Percentiles rank a stretch among this genome's conserved stretches.
Conservation (phyloP, 2,329 filamentous ascomycete genomes). For the Pestalotiopsis sp. region DNA sequence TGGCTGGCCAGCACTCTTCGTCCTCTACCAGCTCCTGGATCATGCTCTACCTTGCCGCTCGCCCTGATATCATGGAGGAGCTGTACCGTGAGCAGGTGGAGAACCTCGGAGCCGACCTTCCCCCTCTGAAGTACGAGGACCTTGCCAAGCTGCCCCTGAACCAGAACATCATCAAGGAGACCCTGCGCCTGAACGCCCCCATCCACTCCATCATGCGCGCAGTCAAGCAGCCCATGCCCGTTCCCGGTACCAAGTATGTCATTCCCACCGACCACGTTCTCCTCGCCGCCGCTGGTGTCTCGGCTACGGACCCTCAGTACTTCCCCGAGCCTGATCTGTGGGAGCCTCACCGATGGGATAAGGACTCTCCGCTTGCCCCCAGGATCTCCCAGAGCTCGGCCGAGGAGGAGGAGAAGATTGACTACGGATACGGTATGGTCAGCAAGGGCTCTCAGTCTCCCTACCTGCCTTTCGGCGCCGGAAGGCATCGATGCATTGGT, state of each 20-base stretch:
- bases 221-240: conserved; percentile 84
- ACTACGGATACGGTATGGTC: conserved; percentile 92
- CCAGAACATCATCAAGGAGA: conserved; percentile 86
- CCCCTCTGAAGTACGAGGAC: conserved; percentile 75
- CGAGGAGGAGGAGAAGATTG: conserved; percentile 74
- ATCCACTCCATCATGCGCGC: conserved; percentile 95
- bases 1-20: conserved; percentile 90
- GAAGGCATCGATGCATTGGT: conserved; percentile 91
- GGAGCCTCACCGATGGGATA: conserved; percentile 92
- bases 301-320: conserved; percentile 69
- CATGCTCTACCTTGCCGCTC: conserved; percentile 76
- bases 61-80: conserved; percentile 78
- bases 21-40: conserved; percentile 87
- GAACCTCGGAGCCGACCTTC: conserved; percentile 74
- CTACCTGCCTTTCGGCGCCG: conserved; percentile 92
- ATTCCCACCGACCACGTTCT: conserved; percentile 82
- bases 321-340: conserved; percentile 84
- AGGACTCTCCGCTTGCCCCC: conserved; percentile 59
- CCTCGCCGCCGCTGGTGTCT: conserved; percentile 83
- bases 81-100: conserved; percentile 81
- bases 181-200: conserved; percentile 85
- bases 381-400: conserved; percentile 46
- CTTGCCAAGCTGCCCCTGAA: conserved; percentile 81
- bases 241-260: conserved; percentile 81
- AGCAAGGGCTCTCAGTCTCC: conserved; percentile 89